Evolutionary conservation across 495 filamentous ascomycete species (phyloP), one percentile per base, ranked within the genome.

Genomic region (Penicillium macrosclerotiorum): DNA sequence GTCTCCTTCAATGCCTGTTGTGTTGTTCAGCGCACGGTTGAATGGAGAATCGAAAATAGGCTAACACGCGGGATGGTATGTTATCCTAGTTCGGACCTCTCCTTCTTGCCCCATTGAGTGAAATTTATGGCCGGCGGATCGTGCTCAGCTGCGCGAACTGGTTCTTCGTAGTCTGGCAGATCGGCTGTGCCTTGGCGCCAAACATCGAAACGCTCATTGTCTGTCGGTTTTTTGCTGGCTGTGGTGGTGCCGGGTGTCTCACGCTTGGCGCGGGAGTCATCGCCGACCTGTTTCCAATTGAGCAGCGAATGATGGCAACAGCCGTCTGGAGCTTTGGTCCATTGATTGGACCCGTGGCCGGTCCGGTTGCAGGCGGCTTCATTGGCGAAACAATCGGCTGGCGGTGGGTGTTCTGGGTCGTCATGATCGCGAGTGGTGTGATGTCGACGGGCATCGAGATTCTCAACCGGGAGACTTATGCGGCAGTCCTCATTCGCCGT

Each of bases 131-230:
- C 16, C 71, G 84, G 12, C 55, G 72, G 2, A 47, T 60, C 2
- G 44, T 81, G 18, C 77, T 82, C 40, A 63, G 73, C 42, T 53
- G 59, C 4, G 69, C 68, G 51, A 82, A 78, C 43, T 63, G 74
- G 37, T 61, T 74, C 25, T 74, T 77, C 40, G 52, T 75, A 8
- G 49, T 76, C 7, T 86, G 81, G 76, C 80, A 83, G 45, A 82
- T 88, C 22, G 84, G 83, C 1, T 86, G 84, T 52, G 85, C 85
- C 3, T 62, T 88, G 8, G 71, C 83, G 0, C 80, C 80, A 0
- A 81, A 75, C 31, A 70, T 88, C 20, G 50, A 50, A 4, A 52
- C 67, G 1, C 65, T 88, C 8, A 81, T 88, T 17, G 72, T 82
- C 8, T 86, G 85, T 56, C 82, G 85, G 3, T 74, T 88, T 17